Conservation (phyloP, 2,329 filamentous ascomycete species). For the Ophiocordyceps robertsii region DNA sequence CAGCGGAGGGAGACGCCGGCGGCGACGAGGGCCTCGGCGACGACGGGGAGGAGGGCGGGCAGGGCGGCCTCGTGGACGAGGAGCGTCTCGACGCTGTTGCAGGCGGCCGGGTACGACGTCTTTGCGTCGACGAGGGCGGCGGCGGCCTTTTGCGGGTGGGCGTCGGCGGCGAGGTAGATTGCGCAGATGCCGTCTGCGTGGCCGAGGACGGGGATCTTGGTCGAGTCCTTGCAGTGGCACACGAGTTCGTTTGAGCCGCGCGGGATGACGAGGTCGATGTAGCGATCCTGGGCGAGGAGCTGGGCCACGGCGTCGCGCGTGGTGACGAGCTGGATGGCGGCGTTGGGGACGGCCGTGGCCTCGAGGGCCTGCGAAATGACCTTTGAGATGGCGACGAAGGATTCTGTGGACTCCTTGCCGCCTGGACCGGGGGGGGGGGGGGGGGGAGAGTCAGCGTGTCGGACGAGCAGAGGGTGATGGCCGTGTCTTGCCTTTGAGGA, state of each 20-base stretch:
- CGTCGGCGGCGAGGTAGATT: constrained; percentile 71
- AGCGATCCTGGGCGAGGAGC: constrained; percentile 70
- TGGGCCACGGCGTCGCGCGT: constrained; percentile 83
- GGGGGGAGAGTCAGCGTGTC: no score
- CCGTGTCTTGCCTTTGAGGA: constrained; percentile 58
- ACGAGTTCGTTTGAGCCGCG: constrained; percentile 85
- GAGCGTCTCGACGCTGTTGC: constrained; percentile 87
- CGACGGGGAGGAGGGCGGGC: constrained; percentile 49
- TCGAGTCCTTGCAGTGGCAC: constrained; percentile 76
- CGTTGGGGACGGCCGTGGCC: constrained; percentile 63
- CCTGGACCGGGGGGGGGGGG: no score
- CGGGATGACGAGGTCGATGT: constrained; percentile 92
- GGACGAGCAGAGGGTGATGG: background rate
- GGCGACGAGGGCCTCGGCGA: constrained; percentile 59
- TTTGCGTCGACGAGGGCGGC: constrained; percentile 83
- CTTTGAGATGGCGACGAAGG: constrained; percentile 81
- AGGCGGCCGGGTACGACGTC: constrained; percentile 86
- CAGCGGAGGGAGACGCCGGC: constrained; percentile 77
- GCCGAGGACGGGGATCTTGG: constrained; percentile 88
- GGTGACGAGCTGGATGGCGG: constrained; percentile 84
- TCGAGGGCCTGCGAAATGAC: constrained; percentile 71
- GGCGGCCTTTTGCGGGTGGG: constrained; percentile 56
- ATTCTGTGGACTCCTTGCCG: constrained; percentile 88
- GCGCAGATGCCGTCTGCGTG: constrained; percentile 91
- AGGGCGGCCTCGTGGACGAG: constrained; percentile 67